Evolutionary conservation across 805 yeast species (phyloP).

Genomic region (Yamadazyma philogaea): DNA sequence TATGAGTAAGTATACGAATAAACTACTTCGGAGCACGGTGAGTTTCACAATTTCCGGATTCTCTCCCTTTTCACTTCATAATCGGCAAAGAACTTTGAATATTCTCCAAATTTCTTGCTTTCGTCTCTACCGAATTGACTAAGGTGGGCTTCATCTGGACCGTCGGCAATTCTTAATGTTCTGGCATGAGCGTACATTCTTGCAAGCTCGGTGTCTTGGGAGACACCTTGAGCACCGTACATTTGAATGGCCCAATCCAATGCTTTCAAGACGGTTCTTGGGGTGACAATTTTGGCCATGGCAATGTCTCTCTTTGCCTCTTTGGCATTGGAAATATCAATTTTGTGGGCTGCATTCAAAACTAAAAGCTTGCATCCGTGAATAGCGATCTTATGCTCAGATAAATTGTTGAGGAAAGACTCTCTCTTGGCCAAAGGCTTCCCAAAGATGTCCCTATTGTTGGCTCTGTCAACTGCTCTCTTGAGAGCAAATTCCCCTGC

Average conservation of each 20-base stretch:
- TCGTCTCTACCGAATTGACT: conserved; percentile 53
- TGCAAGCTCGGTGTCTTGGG: conserved; percentile 59
- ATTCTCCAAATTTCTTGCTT: conserved; percentile 33
- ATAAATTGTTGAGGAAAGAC: conserved; percentile 45
- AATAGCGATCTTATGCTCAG: conserved; percentile 52
- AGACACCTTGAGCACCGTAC: conserved; percentile 63
- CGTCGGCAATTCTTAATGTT: conserved; percentile 63
- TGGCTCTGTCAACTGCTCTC: conserved; percentile 49
- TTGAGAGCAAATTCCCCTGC: conserved; percentile 55
- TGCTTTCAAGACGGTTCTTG: conserved; percentile 49
- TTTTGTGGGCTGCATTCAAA: conserved; percentile 57
- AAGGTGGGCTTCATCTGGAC: conserved; percentile 67
- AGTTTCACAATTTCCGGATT: conserved; percentile 24
- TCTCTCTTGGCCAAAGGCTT: conserved; percentile 49
- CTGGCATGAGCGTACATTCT: conserved; percentile 49
- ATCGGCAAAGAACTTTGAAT: conserved; percentile 34
- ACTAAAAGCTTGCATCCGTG: conserved; percentile 54
- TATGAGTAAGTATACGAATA: conserved; percentile 3
- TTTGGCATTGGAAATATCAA: conserved; percentile 53
- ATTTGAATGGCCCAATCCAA: conserved; percentile 63
- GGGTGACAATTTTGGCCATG: conserved; percentile 59
- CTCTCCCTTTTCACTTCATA: conserved; percentile 17
- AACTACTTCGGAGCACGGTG: background rate
- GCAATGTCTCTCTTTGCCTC: conserved; percentile 56
- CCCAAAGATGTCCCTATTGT: conserved; percentile 52